Conservation (phyloP, 2,329 filamentous ascomycete genomes). For the Alternaria conjuncta region DNA sequence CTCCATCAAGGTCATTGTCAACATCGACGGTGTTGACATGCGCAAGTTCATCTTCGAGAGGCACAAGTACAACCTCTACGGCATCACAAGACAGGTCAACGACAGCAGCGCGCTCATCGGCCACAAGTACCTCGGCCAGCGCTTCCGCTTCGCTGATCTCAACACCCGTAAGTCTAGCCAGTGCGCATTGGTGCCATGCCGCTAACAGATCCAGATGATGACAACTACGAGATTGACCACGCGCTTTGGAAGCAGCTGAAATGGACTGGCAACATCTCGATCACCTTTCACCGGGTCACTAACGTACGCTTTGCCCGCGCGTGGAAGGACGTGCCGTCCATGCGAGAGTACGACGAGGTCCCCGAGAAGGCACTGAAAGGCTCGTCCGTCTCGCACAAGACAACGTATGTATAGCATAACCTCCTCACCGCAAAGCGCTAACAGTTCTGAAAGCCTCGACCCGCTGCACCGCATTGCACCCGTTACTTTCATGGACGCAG, state of each 20-base stretch:
- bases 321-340: neutral
- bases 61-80: neutral
- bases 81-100: neutral
- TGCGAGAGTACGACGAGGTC: neutral
- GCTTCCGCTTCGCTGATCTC: constrained; percentile 4
- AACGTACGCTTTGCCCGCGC: neutral
- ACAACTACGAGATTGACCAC: neutral
- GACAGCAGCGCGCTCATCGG: neutral
- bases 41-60: neutral
- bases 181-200: neutral
- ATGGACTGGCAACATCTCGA: neutral
- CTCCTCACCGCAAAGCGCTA: neutral
- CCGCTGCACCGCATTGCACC: neutral
- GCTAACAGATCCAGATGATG: neutral
- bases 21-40: constrained; percentile 11
- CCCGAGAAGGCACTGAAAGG: constrained; percentile 14
- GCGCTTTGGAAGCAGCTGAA: neutral
- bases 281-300: neutral
- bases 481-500: neutral
- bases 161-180: constrained; percentile 1
- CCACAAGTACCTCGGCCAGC: neutral
- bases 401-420: neutral
- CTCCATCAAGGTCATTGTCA: constrained; percentile 4
- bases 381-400: constrained; percentile 6
- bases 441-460: neutral